These are phyloP conservation scores for Zelonia costaricensis DNA, from an alignment of 208 protist genomes.

Conservation along the genomic window DNA sequence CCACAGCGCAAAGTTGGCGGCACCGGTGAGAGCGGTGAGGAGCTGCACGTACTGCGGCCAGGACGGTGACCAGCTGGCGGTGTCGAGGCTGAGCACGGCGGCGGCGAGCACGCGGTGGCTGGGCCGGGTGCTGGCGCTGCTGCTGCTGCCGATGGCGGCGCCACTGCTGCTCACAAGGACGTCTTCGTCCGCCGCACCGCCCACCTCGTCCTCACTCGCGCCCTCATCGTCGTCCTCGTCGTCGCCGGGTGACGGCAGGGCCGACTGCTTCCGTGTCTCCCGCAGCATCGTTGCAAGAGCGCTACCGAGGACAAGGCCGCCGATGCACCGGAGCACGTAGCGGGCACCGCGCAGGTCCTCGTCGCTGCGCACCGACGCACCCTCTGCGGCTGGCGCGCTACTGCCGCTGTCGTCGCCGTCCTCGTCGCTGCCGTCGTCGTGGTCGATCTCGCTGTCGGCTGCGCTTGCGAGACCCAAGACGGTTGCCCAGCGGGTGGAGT, in stretches of 20 bases:
- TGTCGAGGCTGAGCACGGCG: constrained; percentile 36
- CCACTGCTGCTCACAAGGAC: no score
- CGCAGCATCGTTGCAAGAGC: constrained; percentile 40
- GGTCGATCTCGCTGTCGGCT: background rate
- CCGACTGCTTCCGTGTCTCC: constrained; percentile 44
- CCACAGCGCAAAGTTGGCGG: constrained; percentile 53
- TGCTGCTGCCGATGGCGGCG: background rate
- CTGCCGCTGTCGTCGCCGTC: background rate
- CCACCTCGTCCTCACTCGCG: background rate
- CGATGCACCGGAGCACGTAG: constrained; percentile 40
- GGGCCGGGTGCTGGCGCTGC: constrained; percentile 25
- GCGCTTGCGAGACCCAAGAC: constrained; percentile 12
- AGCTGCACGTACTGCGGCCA: constrained; percentile 50
- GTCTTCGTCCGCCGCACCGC: background rate
- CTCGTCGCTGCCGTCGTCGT: background rate
- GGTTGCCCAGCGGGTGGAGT: constrained; percentile 20
- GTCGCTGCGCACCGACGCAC: constrained; percentile 25
- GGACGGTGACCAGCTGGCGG: constrained; percentile 2
- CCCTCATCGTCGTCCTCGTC: constrained; percentile 18
- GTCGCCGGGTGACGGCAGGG: constrained; percentile 5
- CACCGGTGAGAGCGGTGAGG: constrained; percentile 37
- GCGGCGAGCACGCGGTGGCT: constrained; percentile 59
- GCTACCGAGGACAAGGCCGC: constrained; percentile 26
- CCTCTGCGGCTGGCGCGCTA: no score
- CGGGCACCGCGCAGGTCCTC: constrained; percentile 25